Conservation (phyloP, 2,329 filamentous ascomycete genomes). For the Gaeumannomyces tritici region DNA sequence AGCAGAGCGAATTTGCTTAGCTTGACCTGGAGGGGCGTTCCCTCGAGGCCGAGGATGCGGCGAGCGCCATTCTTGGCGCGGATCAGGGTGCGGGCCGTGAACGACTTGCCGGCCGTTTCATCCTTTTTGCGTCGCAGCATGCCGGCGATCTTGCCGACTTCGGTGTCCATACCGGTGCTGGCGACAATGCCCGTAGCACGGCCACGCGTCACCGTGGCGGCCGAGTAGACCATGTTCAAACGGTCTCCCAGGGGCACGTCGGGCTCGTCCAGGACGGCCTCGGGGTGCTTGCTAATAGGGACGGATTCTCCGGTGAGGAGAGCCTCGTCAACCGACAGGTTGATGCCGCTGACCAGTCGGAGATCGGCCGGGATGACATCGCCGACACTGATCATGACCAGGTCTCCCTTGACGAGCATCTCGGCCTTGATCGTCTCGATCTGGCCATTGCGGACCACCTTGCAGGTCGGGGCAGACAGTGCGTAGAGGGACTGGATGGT, state of each 20-base stretch:
- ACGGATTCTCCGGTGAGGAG: constrained; percentile 66
- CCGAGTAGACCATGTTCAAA: constrained; percentile 61
- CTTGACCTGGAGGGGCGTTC: constrained; percentile 59
- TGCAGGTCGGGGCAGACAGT: constrained; percentile 48
- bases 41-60: constrained; percentile 38
- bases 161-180: constrained; percentile 54
- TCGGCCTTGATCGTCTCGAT: constrained; percentile 43
- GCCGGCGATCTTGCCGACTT: constrained; percentile 47
- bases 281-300: constrained; percentile 56
- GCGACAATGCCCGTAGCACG: constrained; percentile 60
- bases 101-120: constrained; percentile 23
- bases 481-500: constrained; percentile 52
- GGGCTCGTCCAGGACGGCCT: constrained; percentile 39
- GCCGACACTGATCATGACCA: constrained; percentile 52
- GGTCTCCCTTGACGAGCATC: constrained; percentile 54
- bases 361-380: constrained; percentile 60
- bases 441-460: constrained; percentile 44
- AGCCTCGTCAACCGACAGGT: constrained; percentile 67
- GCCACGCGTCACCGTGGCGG: constrained; percentile 62
- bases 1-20: constrained; percentile 58
- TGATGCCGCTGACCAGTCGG: constrained; percentile 52
- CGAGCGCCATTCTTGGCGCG: constrained; percentile 17
- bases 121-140: constrained; percentile 39
- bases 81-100: constrained; percentile 20
- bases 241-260: constrained; percentile 59